Conservation (phyloP, 805 yeast genomes). For the Monosporozyma aquatica region DNA sequence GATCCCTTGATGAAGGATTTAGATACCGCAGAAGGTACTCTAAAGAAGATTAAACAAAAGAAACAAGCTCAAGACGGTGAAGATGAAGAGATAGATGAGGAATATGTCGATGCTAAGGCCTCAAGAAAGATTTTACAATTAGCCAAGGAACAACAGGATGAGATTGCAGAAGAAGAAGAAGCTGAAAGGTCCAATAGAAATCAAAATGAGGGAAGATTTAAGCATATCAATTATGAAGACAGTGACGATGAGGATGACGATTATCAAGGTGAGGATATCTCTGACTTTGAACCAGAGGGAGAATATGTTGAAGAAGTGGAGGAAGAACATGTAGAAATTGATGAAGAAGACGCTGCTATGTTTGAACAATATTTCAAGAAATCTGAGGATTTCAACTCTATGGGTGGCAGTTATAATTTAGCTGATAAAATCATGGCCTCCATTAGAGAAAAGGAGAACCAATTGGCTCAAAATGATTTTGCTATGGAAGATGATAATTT, state of each 20-base stretch:
- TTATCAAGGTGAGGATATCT: constrained; percentile 36
- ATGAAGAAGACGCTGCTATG: constrained; percentile 74
- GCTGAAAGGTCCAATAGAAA: constrained; percentile 21
- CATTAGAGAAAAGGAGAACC: constrained; percentile 61
- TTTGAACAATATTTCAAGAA: constrained; percentile 66
- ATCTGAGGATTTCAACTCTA: constrained; percentile 31
- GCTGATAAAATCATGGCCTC: constrained; percentile 94
- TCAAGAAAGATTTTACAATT: constrained; percentile 80
- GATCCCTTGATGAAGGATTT: constrained; percentile 75
- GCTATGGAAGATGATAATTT: constrained; percentile 15
- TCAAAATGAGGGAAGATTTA: constrained; percentile 28
- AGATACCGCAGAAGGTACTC: constrained; percentile 62
- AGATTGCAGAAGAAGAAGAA: constrained; percentile 62
- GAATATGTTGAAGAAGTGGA: constrained; percentile 39
- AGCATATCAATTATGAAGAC: constrained; percentile 32
- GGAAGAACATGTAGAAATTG: constrained; percentile 56
- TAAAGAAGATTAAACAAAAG: constrained; percentile 38
- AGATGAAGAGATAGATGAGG: constrained; percentile 41
- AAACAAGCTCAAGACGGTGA: constrained; percentile 30
- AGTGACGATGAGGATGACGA: constrained; percentile 39
- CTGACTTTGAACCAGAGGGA: constrained; percentile 45
- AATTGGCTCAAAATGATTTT: constrained; percentile 14
- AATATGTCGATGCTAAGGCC: constrained; percentile 66
- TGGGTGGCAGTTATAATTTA: constrained; percentile 49
- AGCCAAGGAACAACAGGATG: constrained; percentile 91